Evolutionary conservation across 164 flowering plant genomes (phyloP).

Genomic region (Saururus chinensis): DNA sequence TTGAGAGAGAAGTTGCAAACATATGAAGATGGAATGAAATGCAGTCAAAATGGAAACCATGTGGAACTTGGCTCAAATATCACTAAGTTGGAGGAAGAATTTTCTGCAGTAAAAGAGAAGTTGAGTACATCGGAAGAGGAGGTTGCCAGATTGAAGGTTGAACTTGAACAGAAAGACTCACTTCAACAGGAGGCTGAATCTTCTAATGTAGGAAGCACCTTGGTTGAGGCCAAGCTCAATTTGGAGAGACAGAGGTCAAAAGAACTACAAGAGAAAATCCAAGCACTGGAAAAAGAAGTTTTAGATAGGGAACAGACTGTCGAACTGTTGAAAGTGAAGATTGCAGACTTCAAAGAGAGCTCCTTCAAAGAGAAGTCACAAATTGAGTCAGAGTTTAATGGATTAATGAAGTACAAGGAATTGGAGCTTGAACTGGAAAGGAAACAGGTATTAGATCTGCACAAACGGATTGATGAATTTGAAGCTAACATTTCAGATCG

Average conservation of each 20-base stretch:
- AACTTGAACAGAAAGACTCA: conserved; percentile 24
- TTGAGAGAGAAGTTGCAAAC: conserved; percentile 37
- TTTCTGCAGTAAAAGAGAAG: conserved; percentile 31
- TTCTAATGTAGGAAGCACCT: background rate
- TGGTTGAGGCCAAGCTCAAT: conserved; percentile 5
- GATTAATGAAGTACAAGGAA: conserved; percentile 21
- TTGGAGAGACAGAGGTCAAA: conserved; percentile 7
- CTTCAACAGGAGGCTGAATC: background rate
- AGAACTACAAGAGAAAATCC: conserved; percentile 15
- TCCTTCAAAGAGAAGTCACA: conserved; percentile 38
- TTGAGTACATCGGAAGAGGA: conserved; percentile 36
- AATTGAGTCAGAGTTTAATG: conserved; percentile 30
- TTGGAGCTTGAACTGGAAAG: conserved; percentile 19
- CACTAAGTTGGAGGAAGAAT: conserved; percentile 39
- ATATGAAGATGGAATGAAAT: conserved; percentile 28
- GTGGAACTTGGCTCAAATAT: conserved; percentile 22
- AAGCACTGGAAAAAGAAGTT: conserved; percentile 13
- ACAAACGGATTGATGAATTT: conserved; percentile 11
- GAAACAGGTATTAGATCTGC: conserved; percentile 10
- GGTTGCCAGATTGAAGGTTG: conserved; percentile 29
- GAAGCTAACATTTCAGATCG: conserved; percentile 23
- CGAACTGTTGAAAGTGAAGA: conserved; percentile 33
- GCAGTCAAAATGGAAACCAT: conserved; percentile 15
- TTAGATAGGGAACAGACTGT: conserved; percentile 42
- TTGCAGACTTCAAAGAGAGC: conserved; percentile 34